Base-by-base conservation (phyloP, 2,329 filamentous ascomycete species). In the Clonostachys rosea region DNA sequence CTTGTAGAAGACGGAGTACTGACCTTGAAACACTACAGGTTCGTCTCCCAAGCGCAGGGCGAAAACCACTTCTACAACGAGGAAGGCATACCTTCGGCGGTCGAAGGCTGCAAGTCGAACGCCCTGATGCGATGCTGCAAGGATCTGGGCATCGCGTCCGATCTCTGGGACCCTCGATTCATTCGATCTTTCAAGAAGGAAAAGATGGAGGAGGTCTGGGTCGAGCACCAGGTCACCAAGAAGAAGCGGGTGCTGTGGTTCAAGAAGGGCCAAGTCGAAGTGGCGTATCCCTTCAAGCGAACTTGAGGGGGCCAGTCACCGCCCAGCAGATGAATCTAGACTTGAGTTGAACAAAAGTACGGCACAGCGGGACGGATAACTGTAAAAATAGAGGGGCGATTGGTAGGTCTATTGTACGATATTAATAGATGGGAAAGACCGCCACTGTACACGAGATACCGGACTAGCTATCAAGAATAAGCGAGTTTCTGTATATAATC, bases 41-140 rank as follows among this genome's bases (percentile, higher is more conserved):
- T 96, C 54, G 88, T 97, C 41, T 91, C 87, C 30, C 87, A 97
- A 56, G 91, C 94, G 1, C 87, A 94, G 55, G 94, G 94, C 62
- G 94, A 97, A 68, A 92, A 96, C 73, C 83, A 88, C 55, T 99
- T 95, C 70, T 99, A 97, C 71, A 83, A 81, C 56, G 80, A 89
- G 34, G 91, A 96, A 56, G 87, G 87, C 47, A 91, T 99, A 53
- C 91, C 94, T 24, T 96, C 91, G 2, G 91, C 94, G 9, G 91
- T 91, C 50, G 94, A 99, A 70, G 94, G 94, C 46, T 95, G 91
- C 78, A 96, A 96, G 70, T 96, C 91, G 52, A 99, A 99, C 64
- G 94, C 94, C 12, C 77, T 99, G 55, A 95, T 97, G 84, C 88
- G 94, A 49, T 97, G 92, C 78, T 97, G 94, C 76, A 99, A 99